A percentile compares a stretch with the other conserved stretches of the same genome.
phyloP scores from a whole-genome alignment of 345 rosid species.

The Ailanthus altissimus region DNA sequence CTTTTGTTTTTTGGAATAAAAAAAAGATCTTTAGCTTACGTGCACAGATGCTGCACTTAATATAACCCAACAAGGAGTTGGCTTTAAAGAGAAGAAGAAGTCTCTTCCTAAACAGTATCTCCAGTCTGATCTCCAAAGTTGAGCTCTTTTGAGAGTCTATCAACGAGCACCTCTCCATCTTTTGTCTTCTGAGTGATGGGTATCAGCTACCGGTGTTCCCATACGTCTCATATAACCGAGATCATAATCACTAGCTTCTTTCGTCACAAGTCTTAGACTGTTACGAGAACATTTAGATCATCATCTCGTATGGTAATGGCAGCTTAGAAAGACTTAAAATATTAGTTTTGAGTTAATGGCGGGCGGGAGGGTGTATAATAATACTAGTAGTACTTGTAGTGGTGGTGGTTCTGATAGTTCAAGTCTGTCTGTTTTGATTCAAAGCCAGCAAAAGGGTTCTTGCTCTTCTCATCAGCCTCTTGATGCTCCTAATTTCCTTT shows the following conservation, averaged over 20 bases:
- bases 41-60: conserved; percentile 16
- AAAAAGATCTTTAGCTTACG: conserved; percentile 11
- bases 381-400: conserved; percentile 21
- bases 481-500: conserved; percentile 42
- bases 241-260: conserved; percentile 82
- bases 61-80: conserved; percentile 23
- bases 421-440: conserved; percentile 43
- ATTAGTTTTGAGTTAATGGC: conserved; percentile 38
- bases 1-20: neutral
- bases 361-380: conserved; percentile 30
- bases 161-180: neutral
- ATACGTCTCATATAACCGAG: conserved; percentile 71
- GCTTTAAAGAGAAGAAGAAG: neutral
- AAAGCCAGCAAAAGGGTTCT: conserved; percentile 37
- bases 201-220: conserved; percentile 62
- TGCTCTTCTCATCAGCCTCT: conserved; percentile 41
- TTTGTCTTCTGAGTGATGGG: conserved; percentile 61
- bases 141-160: neutral
- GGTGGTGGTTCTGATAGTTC: conserved; percentile 30
- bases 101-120: neutral
- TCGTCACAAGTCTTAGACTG: conserved; percentile 57
- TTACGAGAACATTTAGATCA: no score
- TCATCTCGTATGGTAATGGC: conserved; percentile 11
- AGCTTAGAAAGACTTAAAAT: conserved; percentile 13
- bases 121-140: neutral